Base-by-base conservation (phyloP, 2,329 filamentous ascomycete species). In the Venturiaceae sp. region DNA sequence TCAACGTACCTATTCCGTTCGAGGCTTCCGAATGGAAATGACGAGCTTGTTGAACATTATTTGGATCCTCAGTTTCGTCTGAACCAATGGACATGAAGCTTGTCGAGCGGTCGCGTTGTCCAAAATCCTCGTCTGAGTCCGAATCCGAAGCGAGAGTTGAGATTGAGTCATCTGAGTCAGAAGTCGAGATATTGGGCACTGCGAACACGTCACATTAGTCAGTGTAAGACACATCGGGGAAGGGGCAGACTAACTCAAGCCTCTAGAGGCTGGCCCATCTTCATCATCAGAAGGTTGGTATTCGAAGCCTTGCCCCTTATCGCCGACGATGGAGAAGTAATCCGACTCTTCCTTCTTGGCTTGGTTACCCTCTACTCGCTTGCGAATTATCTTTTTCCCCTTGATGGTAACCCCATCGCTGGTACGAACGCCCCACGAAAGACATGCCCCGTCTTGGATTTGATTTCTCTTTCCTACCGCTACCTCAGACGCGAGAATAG, bases 1-100 rank as follows among this genome's bases (percentile, higher is more conserved):
- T n/a, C n/a, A n/a, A n/a, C n/a, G n/a, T n/a, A n/a, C n/a, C n/a
- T n/a, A n/a, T n/a, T n/a, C n/a, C n/a, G 63, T 85, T 80, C 3
- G 92, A 88, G 28, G 92, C 92, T 67, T 96, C 92, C 61, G 86
- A 80, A 69, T 96, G 89, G 80, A 97, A 97, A 60, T 84, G 79
- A 60, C 81, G 19, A 23, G 37, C 58, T 28, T 36, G 26, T 23
- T 54, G 36, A 9, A 39, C 23, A 61, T 69, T 67, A 62, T 72
- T 74, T 60, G 73, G 74, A 32, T 66, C 72, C 55, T 74, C 76
- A 55, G 79, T 79, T 56, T 83, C 80, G 16, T 84, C 83, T 0
- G 86, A 89, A 64, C 85, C 81, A 50, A 88, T 83, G 0, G 87
- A 91, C 41, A 86, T 81, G 67, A 92, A 90, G 50, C 86, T 90